A percentile compares a stretch with the other conserved stretches of the same genome.
Evolutionary conservation across 768 basidiomycete genomes (phyloP).

Genomic region (Tephrocybe sp.): DNA sequence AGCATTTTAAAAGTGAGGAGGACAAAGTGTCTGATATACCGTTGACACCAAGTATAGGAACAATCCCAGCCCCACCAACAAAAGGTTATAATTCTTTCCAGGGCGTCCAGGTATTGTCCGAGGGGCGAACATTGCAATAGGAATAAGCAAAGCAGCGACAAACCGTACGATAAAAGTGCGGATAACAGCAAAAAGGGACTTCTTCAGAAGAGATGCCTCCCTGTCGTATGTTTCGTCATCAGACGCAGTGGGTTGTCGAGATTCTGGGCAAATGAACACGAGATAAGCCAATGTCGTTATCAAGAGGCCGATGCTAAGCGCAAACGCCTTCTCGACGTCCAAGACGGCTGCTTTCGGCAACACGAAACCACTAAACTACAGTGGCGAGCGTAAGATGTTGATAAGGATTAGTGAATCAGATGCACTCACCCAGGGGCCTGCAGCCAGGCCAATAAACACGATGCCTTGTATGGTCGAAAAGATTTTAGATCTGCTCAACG

Average conservation of each 20-base stretch:
- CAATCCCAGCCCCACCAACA: constrained; percentile 60
- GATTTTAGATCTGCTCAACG: constrained; percentile 50
- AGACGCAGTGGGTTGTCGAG: constrained; percentile 31
- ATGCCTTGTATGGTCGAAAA: constrained; percentile 74
- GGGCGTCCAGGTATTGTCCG: constrained; percentile 38
- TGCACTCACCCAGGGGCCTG: constrained; percentile 73
- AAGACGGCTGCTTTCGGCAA: constrained; percentile 59
- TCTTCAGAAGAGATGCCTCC: constrained; percentile 26
- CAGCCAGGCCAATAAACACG: constrained; percentile 72
- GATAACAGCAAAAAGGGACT: constrained; percentile 28
- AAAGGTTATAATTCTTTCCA: constrained; percentile 73
- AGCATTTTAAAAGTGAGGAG: background rate
- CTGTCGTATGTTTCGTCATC: constrained; percentile 18
- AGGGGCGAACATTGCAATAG: constrained; percentile 72
- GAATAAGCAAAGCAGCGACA: constrained; percentile 51
- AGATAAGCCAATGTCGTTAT: constrained; percentile 38
- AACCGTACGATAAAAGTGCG: constrained; percentile 28
- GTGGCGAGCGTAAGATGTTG: background rate
- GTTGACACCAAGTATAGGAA: constrained; percentile 66
- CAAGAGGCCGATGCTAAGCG: constrained; percentile 41
- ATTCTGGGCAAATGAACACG: constrained; percentile 54
- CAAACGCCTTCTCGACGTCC: constrained; percentile 42
- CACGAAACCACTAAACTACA: constrained; percentile 49
- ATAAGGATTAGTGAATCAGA: constrained; percentile 6
- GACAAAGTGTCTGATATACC: constrained; percentile 38